Percentiles rank a stretch among this genome's conserved stretches.
Evolutionary conservation across 2,329 filamentous ascomycete genomes (phyloP).

Genomic region (Aureobasidium sp.): DNA sequence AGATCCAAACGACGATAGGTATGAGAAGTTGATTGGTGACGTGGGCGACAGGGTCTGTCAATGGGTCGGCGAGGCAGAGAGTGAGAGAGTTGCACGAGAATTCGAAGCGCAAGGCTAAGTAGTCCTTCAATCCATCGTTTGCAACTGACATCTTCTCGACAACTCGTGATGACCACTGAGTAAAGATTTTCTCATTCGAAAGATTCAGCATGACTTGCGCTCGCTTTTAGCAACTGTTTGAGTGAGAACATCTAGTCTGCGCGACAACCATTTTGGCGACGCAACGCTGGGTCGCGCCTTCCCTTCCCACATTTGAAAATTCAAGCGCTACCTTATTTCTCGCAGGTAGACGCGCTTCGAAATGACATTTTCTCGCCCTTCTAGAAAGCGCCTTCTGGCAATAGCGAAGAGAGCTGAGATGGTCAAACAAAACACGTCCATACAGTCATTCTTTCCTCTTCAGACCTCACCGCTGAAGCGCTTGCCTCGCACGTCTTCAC

Average conservation of each 20-base stretch:
- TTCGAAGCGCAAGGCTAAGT: slow-evolving; percentile 3
- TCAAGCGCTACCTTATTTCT: not conserved
- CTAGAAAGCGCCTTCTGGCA: too few species aligned
- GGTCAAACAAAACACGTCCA: slow-evolving; percentile 24
- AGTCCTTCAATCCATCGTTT: not conserved
- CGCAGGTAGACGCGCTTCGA: not conserved
- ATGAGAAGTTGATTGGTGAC: slow-evolving; percentile 29
- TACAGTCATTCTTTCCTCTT: slow-evolving; percentile 35
- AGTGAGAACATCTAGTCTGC: not conserved
- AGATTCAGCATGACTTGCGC: too few species aligned
- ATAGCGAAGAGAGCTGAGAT: not conserved
- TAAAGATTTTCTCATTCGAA: not conserved
- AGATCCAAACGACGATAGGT: slow-evolving; percentile 48
- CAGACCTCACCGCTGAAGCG: slow-evolving; percentile 17
- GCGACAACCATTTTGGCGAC: not conserved
- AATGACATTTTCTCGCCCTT: too few species aligned
- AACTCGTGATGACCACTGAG: not conserved
- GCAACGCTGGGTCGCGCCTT: not conserved
- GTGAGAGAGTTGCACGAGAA: slow-evolving; percentile 13
- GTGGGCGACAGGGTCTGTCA: slow-evolving; percentile 28
- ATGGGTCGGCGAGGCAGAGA: slow-evolving; percentile 24
- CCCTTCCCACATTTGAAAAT: not conserved
- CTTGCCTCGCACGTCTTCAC: slow-evolving; percentile 10
- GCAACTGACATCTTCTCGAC: not conserved
- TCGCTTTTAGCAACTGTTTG: not conserved